Evolutionary conservation across 192 early-diverging fungal species (phyloP), one percentile per base, ranked within the genome.

Genomic region (Backusella sp.): DNA sequence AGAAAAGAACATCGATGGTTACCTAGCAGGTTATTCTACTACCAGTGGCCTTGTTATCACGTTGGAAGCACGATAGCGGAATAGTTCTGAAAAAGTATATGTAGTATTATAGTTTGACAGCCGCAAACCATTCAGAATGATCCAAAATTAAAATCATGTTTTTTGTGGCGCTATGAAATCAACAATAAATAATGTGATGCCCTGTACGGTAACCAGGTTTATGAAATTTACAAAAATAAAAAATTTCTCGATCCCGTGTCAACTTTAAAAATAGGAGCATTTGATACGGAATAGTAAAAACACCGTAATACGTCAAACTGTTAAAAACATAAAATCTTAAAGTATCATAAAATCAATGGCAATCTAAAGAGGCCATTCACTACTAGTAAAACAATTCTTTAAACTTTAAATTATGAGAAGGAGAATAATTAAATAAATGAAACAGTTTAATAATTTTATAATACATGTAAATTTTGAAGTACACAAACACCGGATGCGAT

Each of bases 71-170:
- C 56, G 56, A 59, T 59, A 26, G 23, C 21, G 56, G 56, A 4
- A 26, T 26, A 1, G 23, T 59, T 59, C 56, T 59, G 56, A 59
- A 59, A 26, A 59, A 59, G 56, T 59, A 59, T 59, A 59, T 26
- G 9, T 28, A 23, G 28, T 59, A 12, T 59, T 59, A 59, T 59
- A 59, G 23, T 26, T 59, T 59, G 56, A 59, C 56, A 59, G 23
- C 56, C 56, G 56, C 56, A 59, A 59, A 59, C 56, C 56, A 59
- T 59, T 59, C n/a, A 59, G 46, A 49, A 49, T 19, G 46, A 49
- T 49, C 46, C 46, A 59, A 59, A 26, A 59, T 59, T 23, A 59
- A 49, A 59, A 59, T 28, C 9, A 14, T 59, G 21, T 26, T 1
- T 1, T 59, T 21, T 59, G 56, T 59, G 56, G 56, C 56, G 21